phyloP scores from a whole-genome alignment of 345 rosid species.

The Rhodamnia argentea region DNA sequence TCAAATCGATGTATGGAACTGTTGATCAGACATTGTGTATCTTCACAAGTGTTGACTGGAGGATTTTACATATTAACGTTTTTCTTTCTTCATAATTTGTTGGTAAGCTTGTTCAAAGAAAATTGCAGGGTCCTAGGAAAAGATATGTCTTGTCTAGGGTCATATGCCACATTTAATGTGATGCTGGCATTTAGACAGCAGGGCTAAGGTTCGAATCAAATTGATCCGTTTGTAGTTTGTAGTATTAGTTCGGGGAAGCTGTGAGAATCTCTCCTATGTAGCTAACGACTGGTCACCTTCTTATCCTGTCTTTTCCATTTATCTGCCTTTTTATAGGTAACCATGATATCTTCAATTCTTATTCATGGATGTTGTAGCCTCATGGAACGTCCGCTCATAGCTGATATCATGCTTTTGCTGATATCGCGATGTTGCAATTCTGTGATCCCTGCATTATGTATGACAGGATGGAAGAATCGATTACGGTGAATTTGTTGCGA shows the following conservation, averaged over 20 bases:
- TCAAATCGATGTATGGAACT: background rate
- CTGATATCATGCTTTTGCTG: background rate
- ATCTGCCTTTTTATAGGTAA: background rate
- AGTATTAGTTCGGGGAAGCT: background rate
- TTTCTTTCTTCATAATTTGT: background rate
- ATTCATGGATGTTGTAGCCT: background rate
- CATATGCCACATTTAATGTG: background rate
- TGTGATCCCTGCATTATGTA: background rate
- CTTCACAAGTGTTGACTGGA: background rate
- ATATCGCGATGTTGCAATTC: background rate
- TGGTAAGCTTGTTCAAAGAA: background rate
- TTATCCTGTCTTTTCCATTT: background rate
- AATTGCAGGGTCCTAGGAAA: background rate
- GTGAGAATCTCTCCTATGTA: background rate
- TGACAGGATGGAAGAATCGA: slow-evolving; percentile 93
- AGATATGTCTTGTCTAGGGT: background rate
- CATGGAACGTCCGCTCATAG: background rate
- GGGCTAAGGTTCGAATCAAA: background rate
- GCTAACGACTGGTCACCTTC: background rate
- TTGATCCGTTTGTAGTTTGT: background rate
- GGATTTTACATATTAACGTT: background rate
- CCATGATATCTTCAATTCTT: background rate
- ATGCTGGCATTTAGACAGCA: background rate
- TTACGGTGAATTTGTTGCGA: slow-evolving; percentile 93
- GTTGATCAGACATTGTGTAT: background rate